Base-by-base conservation (phyloP, 2,329 filamentous ascomycete species). In the Pochonia chlamydosporia region DNA sequence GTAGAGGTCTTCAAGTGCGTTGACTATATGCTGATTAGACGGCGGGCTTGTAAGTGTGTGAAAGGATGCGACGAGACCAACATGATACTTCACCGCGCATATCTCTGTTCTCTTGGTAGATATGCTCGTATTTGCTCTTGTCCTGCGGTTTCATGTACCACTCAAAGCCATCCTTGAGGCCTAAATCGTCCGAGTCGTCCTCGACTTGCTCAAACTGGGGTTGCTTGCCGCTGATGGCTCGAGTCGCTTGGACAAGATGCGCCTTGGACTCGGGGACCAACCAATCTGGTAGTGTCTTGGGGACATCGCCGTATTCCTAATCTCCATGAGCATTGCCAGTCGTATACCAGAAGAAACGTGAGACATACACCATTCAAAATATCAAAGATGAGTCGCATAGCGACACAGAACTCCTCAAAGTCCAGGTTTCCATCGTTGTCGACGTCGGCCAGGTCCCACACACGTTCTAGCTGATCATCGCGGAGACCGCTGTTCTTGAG, bases 371-470 rank as follows among this genome's bases (percentile, higher is more conserved):
- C 93, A 62, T 99, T 99, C 58, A 99, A 84, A 55, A 97, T 74
- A 66, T 99, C 93, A 67, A 97, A 99, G 60, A 97, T 96, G 61
- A 99, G 74, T 62, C 93, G 82, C 93, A 99, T 99, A 33, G 91
- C 93, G 49, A 99, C 93, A 68, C 93, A 99, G 67, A 99, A 99
- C 75, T 99, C 93, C 72, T 99, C 93, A 73, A 99, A 99, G 70
- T 99, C 93, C 46, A 99, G 76, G 68, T 95, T 95, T 53, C 93
- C 93, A 72, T 99, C 93, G 59, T 91, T 91, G 69, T 99, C 93
- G 52, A 99, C 89, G 65, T 99, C 93, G 49, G 93, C 89, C 53
- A 99, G 78, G 63, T 99, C 93, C 93, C 93, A 99, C 53, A 99
- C 89, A 59, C 84, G 81, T 72, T 97, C 93, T n/a, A 99, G 84